Base-by-base conservation (phyloP, 345 rosid species). In the Crucihimalaya himalaica region DNA sequence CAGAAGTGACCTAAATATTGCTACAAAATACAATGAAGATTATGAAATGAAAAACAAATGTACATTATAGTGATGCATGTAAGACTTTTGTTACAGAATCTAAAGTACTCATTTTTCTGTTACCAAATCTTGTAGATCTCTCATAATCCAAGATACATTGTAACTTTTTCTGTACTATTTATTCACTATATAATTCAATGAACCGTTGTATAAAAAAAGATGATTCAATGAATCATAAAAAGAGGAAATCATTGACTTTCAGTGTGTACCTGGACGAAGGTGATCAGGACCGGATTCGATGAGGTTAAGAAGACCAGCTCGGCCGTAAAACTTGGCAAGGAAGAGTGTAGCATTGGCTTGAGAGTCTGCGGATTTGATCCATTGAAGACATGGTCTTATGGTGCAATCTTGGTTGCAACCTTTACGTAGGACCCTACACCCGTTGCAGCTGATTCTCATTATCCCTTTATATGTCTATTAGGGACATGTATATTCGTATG, bases 331-430 rank as follows among this genome's bases (percentile, higher is more conserved):
- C 75, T 88, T 88, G 68, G 92, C 90, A 9, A 86, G 90, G 75
- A 88, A 88, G 34, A 88, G 86, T 31, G 93, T 88, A 5, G 93
- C 93, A 71, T 84, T 84, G 66, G 90, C 89, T 57, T 88, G 93
- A 5, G 93, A 82, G 19, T 86, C 93, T 11, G 93, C 71, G 31
- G 78, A 77, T 64, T 71, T 78, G 84, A 88, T 88, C 93, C 93
- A 88, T 13, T 86, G 87, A 42, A 88, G 83, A 37, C 93, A 88
- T 60, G 90, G 90, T 54, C 87, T 82, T 47, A 88, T 88, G 71
- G 74, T 74, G 79, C 93, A 88, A 56, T 81, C 83, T 8, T 83
- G 83, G 68, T 78, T 78, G 81, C 93, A 88, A 27, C 93, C 93
- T 43, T 88, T 88, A 72, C 93, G 86, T 4, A 88, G 76, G 42